These are phyloP conservation scores for Marasmius tenuissimus DNA, from an alignment of 1,284 basidiomycete species.

Conservation along the genomic window DNA sequence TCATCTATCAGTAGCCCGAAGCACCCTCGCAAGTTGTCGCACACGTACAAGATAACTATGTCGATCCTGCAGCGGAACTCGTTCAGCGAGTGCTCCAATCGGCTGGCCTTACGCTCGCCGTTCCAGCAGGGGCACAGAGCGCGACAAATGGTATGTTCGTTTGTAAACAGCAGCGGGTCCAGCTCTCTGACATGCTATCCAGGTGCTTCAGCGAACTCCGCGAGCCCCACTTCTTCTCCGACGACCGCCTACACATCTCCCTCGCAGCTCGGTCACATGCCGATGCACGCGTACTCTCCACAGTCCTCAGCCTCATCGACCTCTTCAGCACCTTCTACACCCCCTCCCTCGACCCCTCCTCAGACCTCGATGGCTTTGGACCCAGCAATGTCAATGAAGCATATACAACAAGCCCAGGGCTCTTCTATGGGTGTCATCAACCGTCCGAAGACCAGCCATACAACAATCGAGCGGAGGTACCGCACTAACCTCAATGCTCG, in stretches of 20 bases:
- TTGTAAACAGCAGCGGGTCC: background rate
- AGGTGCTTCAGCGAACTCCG: background rate
- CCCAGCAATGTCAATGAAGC: constrained; percentile 23
- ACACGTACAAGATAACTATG: background rate
- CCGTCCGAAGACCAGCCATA: constrained; percentile 85
- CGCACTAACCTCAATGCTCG: constrained; percentile 90
- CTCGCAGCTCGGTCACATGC: constrained; percentile 35
- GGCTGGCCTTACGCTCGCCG: constrained; percentile 62
- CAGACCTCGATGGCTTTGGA: constrained; percentile 14
- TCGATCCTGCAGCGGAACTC: constrained; percentile 50
- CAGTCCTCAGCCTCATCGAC: constrained; percentile 33
- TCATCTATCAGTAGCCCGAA: constrained; percentile 38
- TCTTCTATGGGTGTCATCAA: constrained; percentile 27
- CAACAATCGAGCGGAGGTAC: constrained; percentile 88
- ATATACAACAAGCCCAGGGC: constrained; percentile 14
- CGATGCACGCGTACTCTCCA: constrained; percentile 12
- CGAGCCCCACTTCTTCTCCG: constrained; percentile 11
- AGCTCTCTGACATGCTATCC: background rate
- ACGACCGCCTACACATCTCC: constrained; percentile 29
- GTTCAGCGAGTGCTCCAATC: constrained; percentile 58
- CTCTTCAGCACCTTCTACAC: constrained; percentile 31
- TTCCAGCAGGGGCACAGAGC: constrained; percentile 41
- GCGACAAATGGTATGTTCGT: constrained; percentile 22
- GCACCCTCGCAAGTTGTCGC: constrained; percentile 23
- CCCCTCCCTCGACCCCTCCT: constrained; percentile 33